Evolutionary conservation across 2,329 filamentous ascomycete species (phyloP).

Genomic region (Aureobasidium pullulans): DNA sequence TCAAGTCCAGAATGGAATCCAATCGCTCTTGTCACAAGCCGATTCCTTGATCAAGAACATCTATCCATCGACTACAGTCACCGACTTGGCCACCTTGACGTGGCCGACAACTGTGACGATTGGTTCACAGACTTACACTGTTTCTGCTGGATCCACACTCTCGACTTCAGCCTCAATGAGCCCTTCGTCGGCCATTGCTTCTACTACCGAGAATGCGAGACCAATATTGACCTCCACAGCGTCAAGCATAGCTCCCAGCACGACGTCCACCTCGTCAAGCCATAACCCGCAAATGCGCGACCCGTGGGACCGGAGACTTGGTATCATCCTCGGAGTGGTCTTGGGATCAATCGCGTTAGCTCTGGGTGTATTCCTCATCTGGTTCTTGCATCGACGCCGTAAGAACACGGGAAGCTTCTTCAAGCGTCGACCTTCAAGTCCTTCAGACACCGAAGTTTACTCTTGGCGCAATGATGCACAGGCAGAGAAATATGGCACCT

Average conservation of each 20-base stretch:
- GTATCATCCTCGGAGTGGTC: constrained; percentile 19
- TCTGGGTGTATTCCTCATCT: constrained; percentile 15
- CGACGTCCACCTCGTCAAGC: neutral
- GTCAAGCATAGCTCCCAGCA: neutral
- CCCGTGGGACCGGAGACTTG: constrained; percentile 14
- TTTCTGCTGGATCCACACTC: neutral
- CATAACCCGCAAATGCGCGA: neutral
- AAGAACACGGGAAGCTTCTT: constrained; percentile 14
- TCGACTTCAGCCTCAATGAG: constrained; percentile 10
- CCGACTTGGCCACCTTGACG: constrained; percentile 14
- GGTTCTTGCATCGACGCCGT: constrained; percentile 17
- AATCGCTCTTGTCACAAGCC: constrained; percentile 16
- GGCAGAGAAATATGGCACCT: constrained; percentile 1
- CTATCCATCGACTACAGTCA: constrained; percentile 15
- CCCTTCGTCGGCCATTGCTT: neutral
- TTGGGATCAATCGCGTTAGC: constrained; percentile 17
- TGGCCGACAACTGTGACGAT: constrained; percentile 18
- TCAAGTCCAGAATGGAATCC: neutral
- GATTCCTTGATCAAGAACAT: constrained; percentile 14
- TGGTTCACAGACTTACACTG: constrained; percentile 17
- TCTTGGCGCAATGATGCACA: neutral
- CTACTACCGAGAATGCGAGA: constrained; percentile 10
- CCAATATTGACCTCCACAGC: constrained; percentile 10
- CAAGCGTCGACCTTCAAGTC: constrained; percentile 9
- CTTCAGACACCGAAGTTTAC: neutral